Evolutionary conservation across 2,329 filamentous ascomycete genomes (phyloP).

Genomic region (Colletotrichum somersetense): DNA sequence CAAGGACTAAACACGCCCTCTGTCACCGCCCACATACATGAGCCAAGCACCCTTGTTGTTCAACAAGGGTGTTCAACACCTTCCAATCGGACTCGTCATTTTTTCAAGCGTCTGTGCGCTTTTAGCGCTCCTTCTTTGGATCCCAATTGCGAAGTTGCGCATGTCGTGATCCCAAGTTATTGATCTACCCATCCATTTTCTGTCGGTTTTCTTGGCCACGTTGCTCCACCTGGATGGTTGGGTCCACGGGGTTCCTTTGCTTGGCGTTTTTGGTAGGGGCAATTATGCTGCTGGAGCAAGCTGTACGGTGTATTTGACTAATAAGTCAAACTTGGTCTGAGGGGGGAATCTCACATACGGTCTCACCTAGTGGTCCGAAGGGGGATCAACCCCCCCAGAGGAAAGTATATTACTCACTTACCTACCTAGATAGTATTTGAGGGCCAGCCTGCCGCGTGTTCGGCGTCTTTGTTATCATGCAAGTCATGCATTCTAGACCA

Average conservation of each 20-base stretch:
- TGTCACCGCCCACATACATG: neutral
- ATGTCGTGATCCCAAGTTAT: slow-evolving; percentile 17
- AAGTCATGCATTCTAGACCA: neutral
- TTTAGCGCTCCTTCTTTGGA: neutral
- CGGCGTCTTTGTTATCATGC: neutral
- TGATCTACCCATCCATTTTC: neutral
- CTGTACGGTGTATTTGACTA: neutral
- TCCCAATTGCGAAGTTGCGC: neutral
- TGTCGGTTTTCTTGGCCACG: neutral
- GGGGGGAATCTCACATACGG: neutral
- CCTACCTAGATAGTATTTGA: neutral
- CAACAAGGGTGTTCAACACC: slow-evolving; percentile 7
- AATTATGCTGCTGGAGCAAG: neutral
- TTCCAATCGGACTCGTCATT: slow-evolving; percentile 17
- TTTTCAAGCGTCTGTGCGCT: slow-evolving; percentile 21
- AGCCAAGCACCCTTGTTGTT: slow-evolving; percentile 7
- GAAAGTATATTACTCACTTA: neutral
- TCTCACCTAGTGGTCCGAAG: neutral
- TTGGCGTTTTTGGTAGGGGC: neutral
- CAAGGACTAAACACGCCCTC: slow-evolving; percentile 5
- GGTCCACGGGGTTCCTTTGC: neutral
- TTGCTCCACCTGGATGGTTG: neutral
- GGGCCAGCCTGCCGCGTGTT: neutral
- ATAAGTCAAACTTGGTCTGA: slow-evolving; percentile 7
- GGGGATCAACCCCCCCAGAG: neutral